Percentiles rank a stretch among this genome's conserved stretches.
These are phyloP conservation scores for Aspergillus floridensis DNA, from an alignment of 2,329 filamentous ascomycete genomes.

Conservation along the genomic window DNA sequence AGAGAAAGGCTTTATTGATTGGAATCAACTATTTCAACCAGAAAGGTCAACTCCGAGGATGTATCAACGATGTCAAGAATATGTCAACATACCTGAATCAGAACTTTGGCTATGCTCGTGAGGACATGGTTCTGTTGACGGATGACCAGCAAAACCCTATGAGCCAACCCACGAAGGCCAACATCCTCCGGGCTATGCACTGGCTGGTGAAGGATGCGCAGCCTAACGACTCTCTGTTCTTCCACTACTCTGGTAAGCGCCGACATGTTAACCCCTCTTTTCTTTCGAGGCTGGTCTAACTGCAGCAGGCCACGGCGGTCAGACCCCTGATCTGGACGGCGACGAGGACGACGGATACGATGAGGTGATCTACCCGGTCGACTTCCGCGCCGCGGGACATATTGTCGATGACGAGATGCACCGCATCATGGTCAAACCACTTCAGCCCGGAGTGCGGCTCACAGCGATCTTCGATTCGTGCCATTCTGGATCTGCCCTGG, in stretches of 20 bases:
- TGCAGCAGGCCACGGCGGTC: constrained; percentile 66
- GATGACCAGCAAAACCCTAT: constrained; percentile 97
- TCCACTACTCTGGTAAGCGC: constrained; percentile 84
- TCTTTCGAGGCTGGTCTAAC: background rate
- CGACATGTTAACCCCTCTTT: background rate
- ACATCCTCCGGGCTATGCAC: constrained; percentile 94
- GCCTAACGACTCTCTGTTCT: constrained; percentile 92
- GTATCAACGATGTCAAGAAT: constrained; percentile 97
- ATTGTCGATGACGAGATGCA: constrained; percentile 80
- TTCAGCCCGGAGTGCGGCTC: constrained; percentile 77
- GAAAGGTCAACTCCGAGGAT: constrained; percentile 83
- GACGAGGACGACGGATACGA: constrained; percentile 77
- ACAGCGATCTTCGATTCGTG: constrained; percentile 69
- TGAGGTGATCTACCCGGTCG: constrained; percentile 76
- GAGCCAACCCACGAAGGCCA: constrained; percentile 94
- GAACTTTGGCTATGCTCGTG: constrained; percentile 86
- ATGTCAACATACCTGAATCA: constrained; percentile 89
- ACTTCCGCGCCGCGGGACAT: constrained; percentile 66
- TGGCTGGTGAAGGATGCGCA: constrained; percentile 93
- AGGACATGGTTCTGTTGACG: constrained; percentile 95
- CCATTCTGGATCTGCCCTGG: constrained; percentile 65
- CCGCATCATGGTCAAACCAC: constrained; percentile 69
- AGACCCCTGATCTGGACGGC: constrained; percentile 69
- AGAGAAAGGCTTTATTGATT: constrained; percentile 83
- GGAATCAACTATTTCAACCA: constrained; percentile 98